Evolutionary conservation across 352 stramenopile species (phyloP).

Genomic region (Thalassiosira allenii): DNA sequence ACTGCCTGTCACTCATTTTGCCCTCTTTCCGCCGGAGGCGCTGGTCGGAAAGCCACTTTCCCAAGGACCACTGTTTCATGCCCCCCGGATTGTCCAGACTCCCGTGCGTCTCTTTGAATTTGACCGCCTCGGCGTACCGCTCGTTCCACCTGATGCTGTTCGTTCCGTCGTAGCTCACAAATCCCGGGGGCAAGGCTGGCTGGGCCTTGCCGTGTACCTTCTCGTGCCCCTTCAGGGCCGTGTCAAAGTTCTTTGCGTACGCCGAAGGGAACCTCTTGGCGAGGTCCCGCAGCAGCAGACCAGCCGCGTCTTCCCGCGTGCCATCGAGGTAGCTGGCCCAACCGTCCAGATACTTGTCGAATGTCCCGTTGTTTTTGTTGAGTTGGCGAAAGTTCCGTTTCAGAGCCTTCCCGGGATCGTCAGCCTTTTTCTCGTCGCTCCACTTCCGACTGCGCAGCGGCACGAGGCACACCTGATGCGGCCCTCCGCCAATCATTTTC

Average conservation of each 20-base stretch:
- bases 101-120: not conserved
- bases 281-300: slow-evolving; percentile 35
- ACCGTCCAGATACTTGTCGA: slow-evolving; percentile 25
- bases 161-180: slow-evolving; percentile 41
- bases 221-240: slow-evolving; percentile 33
- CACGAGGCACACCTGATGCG: slow-evolving; percentile 26
- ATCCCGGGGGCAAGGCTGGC: slow-evolving; percentile 23
- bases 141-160: slow-evolving; percentile 49
- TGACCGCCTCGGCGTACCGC: slow-evolving; percentile 17
- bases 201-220: not conserved
- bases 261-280: slow-evolving; percentile 27
- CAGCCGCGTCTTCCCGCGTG: slow-evolving; percentile 28
- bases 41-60: too few species aligned
- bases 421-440: not conserved
- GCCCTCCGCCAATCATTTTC: slow-evolving; percentile 10
- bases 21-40: too few species aligned
- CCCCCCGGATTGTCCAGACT: too few species aligned
- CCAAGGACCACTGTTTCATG: too few species aligned
- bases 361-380: slow-evolving; percentile 27
- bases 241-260: slow-evolving; percentile 36
- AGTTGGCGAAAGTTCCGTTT: slow-evolving; percentile 30
- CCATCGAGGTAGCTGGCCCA: slow-evolving; percentile 32
- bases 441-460: slow-evolving; percentile 16
- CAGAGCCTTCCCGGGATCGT: slow-evolving; percentile 11
- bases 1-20: not conserved